Evolutionary conservation across 1,139 yeast genomes (phyloP), one percentile per base, ranked within the genome.

Genomic region (Nematodospora anomalae): DNA sequence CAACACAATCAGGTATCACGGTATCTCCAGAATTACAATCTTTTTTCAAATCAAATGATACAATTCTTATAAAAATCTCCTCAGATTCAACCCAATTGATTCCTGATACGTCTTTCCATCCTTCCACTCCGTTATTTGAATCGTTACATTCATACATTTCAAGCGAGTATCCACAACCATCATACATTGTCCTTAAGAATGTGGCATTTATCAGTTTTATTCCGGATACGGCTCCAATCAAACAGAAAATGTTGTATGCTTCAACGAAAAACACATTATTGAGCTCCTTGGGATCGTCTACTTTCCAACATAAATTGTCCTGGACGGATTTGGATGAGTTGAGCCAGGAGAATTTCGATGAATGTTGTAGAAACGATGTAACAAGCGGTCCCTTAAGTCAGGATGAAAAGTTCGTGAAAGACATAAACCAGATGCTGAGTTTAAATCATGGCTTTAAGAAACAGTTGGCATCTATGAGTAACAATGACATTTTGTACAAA

Each of bases 241-340:
- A 90, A 42, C 75, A 78, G 41, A 92, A 92, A 58, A 92, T 92
- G 97, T 71, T 92, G 37, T 94, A 90, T 59, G 97, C 98, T 3
- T 84, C 96, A 3, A 82, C 95, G 13, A 87, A 87, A 46, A 83
- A 79, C 53, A 80, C 94, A 1, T 62, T 92, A 32, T 62, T 85
- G 35, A 76, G 84, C 44, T 81, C 83, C 44, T 67, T 92, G 35
- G 95, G 95, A 2, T 63, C 83, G 4, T 80, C 76, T 46, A 64
- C 71, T 36, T 80, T 89, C 53, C 64, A 72, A 23, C 74, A 79
- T 34, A 60, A 62, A 55, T 49, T 80, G 64, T 67, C 79, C 62
- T 74, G 86, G 80, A 52, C 82, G 55, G 60, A 64, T 58, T 43
- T 70, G 16, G 76, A 70, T 8, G 98, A 92, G 47, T 62, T 90